phyloP scores from a whole-genome alignment of 176 grass and related monocot species.

The Lolium multiflorum region DNA sequence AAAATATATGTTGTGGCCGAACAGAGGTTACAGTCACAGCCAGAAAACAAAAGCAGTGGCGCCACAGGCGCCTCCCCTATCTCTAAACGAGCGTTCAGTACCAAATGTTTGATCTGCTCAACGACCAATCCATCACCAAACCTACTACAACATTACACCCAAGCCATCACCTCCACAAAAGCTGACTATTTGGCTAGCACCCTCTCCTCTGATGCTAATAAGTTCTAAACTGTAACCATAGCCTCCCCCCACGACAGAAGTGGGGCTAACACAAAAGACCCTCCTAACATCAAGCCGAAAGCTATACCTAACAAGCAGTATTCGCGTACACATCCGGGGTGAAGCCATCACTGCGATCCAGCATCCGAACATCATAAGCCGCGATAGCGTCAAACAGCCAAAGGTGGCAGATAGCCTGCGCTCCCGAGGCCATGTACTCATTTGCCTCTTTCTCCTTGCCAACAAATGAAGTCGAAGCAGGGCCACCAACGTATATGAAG shows the following conservation, averaged over 20 bases:
- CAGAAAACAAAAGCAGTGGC: neutral
- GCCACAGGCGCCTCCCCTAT: neutral
- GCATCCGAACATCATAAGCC: constrained; percentile 13
- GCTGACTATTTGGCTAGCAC: neutral
- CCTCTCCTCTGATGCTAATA: neutral
- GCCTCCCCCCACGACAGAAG: neutral
- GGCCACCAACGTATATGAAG: constrained; percentile 26
- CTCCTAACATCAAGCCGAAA: neutral
- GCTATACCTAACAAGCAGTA: no score
- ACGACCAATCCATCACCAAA: neutral
- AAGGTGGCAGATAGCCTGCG: constrained; percentile 23
- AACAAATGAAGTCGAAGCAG: neutral
- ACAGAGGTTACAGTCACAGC: neutral
- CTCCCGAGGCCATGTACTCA: neutral
- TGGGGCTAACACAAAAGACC: neutral
- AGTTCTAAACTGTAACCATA: neutral
- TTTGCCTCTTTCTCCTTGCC: neutral
- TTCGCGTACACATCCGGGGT: no score
- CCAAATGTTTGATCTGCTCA: neutral
- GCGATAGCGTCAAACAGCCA: constrained; percentile 31
- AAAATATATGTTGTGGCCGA: neutral
- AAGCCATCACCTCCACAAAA: neutral
- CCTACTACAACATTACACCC: neutral
- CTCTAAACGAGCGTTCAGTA: neutral
- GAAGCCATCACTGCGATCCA: neutral